phyloP scores from a whole-genome alignment of 768 basidiomycete genomes.

The Termitomyces sp. region DNA sequence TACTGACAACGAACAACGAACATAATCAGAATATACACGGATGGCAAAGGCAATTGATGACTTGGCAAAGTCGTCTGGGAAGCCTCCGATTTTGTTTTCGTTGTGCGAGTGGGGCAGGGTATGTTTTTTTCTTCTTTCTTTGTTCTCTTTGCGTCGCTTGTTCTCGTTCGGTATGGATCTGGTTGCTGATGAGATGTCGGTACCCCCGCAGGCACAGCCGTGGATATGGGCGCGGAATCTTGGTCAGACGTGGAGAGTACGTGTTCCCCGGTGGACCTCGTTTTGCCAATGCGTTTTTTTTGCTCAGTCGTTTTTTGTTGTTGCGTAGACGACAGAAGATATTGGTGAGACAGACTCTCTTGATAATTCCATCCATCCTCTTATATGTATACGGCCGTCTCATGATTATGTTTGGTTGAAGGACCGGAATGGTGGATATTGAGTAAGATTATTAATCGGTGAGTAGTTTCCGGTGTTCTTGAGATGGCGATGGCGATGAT shows the following conservation, averaged over 20 bases:
- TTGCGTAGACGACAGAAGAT: constrained; percentile 44
- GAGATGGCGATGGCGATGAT: no score
- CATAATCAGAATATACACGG: constrained; percentile 40
- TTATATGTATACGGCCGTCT: neutral
- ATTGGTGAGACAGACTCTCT: no score
- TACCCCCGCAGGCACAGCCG: constrained; percentile 49
- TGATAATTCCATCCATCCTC: neutral
- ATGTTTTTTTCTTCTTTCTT: constrained; percentile 6
- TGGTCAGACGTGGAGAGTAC: constrained; percentile 70
- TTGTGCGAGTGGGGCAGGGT: constrained; percentile 68
- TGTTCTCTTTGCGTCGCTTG: no score
- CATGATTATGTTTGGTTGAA: neutral
- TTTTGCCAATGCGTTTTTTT: neutral
- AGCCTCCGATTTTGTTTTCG: constrained; percentile 51
- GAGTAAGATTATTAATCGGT: constrained; percentile 56
- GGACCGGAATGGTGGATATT: constrained; percentile 48
- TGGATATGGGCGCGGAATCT: constrained; percentile 36
- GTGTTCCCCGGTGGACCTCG: constrained; percentile 1
- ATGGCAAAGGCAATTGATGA: constrained; percentile 57
- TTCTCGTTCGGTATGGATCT: no score
- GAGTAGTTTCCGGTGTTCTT: no score
- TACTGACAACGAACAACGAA: neutral
- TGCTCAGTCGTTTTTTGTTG: constrained; percentile 1
- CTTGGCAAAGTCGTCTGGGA: constrained; percentile 39
- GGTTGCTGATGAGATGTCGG: no score